phyloP scores from a whole-genome alignment of 805 yeast genomes.

The Ogataea methanolica region DNA sequence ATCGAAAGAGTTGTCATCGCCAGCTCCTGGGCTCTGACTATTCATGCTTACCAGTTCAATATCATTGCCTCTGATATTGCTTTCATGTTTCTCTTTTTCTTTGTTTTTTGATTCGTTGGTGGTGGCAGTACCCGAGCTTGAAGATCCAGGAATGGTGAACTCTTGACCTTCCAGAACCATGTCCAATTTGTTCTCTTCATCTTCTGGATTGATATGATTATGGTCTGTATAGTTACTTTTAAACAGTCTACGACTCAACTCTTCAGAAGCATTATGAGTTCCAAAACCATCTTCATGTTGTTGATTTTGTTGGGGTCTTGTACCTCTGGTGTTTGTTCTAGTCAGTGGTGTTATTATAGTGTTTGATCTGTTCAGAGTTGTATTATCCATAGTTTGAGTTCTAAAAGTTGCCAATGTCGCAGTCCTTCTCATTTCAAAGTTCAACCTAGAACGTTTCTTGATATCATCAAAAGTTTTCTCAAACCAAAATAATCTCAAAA shows the following conservation, averaged over 20 bases:
- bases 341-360: background rate
- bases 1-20: constrained; percentile 6
- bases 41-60: constrained; percentile 8
- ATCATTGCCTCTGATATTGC: constrained; percentile 5
- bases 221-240: constrained; percentile 10
- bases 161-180: constrained; percentile 14
- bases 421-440: constrained; percentile 78
- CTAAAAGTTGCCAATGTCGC: constrained; percentile 57
- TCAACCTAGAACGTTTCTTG: constrained; percentile 67
- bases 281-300: constrained; percentile 8
- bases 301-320: background rate
- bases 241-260: constrained; percentile 19
- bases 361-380: constrained; percentile 1
- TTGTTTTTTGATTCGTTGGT: constrained; percentile 5
- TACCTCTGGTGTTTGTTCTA: constrained; percentile 4
- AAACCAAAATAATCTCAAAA: constrained; percentile 82
- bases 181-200: constrained; percentile 12
- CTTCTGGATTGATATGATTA: background rate
- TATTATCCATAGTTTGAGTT: constrained; percentile 25
- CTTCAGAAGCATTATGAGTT: constrained; percentile 31
- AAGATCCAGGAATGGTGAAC: constrained; percentile 10
- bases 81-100: constrained; percentile 1
- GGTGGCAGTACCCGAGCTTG: constrained; percentile 17
- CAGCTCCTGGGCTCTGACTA: constrained; percentile 1
- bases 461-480: constrained; percentile 83